These are phyloP conservation scores for Lipomyces mesembrius DNA, from an alignment of 805 yeast genomes.

Conservation along the genomic window DNA sequence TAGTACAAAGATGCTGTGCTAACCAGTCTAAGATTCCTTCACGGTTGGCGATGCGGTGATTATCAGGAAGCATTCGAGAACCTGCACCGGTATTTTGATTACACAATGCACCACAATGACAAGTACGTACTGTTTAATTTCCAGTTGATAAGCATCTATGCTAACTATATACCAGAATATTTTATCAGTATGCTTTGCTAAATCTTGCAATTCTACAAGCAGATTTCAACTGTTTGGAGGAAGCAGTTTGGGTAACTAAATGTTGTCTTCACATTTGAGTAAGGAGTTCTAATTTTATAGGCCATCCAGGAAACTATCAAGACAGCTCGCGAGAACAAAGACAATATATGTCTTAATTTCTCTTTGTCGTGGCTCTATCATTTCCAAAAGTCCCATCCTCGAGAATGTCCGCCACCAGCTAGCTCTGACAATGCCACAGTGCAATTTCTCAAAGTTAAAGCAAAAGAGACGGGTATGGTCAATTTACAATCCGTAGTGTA, in stretches of 20 bases:
- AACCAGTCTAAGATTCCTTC: constrained; percentile 52
- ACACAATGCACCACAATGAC: constrained; percentile 62
- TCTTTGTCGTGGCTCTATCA: constrained; percentile 75
- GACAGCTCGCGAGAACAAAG: constrained; percentile 85
- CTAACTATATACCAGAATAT: constrained; percentile 40
- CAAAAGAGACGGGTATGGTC: constrained; percentile 49
- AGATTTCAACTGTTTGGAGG: constrained; percentile 64
- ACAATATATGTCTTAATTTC: constrained; percentile 70
- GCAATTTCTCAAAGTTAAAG: constrained; percentile 61
- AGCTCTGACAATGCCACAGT: constrained; percentile 68
- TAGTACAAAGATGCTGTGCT: not conserved
- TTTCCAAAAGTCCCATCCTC: constrained; percentile 71
- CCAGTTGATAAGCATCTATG: not conserved
- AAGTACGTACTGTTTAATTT: not conserved
- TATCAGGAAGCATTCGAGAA: constrained; percentile 60
- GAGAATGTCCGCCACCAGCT: constrained; percentile 55
- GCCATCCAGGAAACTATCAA: constrained; percentile 86
- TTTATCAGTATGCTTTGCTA: constrained; percentile 77
- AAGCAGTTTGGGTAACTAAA: constrained; percentile 55
- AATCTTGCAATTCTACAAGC: constrained; percentile 74
- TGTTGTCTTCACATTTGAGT: not conserved
- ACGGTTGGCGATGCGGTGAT: constrained; percentile 53
- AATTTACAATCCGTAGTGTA: constrained; percentile 57
- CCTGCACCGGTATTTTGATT: constrained; percentile 68
- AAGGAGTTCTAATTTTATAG: constrained; percentile 40